Percentiles rank a stretch among this genome's conserved stretches.
phyloP scores from a whole-genome alignment of 2,329 filamentous ascomycete species.

The Xylaria sp. region DNA sequence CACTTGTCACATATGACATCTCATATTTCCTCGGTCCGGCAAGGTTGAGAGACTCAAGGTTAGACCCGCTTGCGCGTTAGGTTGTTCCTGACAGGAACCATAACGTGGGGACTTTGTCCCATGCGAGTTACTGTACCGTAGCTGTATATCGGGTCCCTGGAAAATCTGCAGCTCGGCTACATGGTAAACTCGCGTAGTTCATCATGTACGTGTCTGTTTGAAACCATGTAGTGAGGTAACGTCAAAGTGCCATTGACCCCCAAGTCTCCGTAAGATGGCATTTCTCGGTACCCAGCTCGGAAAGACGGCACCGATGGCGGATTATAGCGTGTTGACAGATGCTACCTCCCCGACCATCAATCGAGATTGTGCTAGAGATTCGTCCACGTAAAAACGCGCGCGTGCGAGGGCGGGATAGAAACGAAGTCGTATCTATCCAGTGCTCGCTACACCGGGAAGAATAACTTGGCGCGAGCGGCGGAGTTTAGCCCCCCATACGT shows the following conservation, averaged over 20 bases:
- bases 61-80: constrained; percentile 25
- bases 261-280: constrained; percentile 5
- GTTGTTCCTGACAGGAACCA: constrained; percentile 30
- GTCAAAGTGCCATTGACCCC: constrained; percentile 7
- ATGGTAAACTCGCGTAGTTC: constrained; percentile 28
- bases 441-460: constrained; percentile 25
- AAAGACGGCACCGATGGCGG: constrained; percentile 6
- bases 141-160: constrained; percentile 26
- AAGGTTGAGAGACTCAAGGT: constrained; percentile 10
- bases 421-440: constrained; percentile 13
- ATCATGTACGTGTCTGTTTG: constrained; percentile 32
- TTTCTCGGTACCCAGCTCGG: constrained; percentile 7
- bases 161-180: constrained; percentile 30
- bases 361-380: neutral
- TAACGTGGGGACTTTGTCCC: constrained; percentile 30
- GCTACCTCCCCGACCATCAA: constrained; percentile 10
- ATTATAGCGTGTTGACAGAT: constrained; percentile 10
- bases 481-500: constrained; percentile 40
- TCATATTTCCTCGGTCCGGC: constrained; percentile 15
- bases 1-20: constrained; percentile 25
- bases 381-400: constrained; percentile 17
- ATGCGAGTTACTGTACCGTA: constrained; percentile 8
- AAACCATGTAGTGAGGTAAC: constrained; percentile 30
- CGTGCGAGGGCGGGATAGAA: constrained; percentile 17
- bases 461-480: constrained; percentile 39